These are phyloP conservation scores for Coemansia sp. DNA, from an alignment of 192 early-diverging fungal species.

Conservation along the genomic window DNA sequence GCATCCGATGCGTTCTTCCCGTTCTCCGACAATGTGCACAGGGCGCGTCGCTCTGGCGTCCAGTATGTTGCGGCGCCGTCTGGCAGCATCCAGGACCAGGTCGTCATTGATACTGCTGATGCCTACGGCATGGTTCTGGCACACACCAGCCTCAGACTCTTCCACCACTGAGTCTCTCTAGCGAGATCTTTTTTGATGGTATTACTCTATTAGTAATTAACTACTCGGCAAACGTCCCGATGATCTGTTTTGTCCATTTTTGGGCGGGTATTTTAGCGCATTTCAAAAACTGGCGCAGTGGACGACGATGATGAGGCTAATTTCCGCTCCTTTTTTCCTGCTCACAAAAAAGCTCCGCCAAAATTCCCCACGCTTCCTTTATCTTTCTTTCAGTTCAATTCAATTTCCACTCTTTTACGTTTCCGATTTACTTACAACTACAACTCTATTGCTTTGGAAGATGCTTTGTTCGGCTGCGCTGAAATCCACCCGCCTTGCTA, in stretches of 20 bases:
- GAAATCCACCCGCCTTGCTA: constrained; percentile 31
- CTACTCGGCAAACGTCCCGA: too few relatives aligned
- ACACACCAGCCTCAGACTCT: constrained; percentile 89
- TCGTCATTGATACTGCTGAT: constrained; percentile 81
- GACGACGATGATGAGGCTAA: too few relatives aligned
- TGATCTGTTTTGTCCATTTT: too few relatives aligned
- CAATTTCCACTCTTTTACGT: not conserved
- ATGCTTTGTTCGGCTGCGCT: constrained; percentile 47
- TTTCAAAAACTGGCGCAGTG: too few relatives aligned
- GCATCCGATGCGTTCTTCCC: constrained; percentile 99
- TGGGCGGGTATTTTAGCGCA: too few relatives aligned
- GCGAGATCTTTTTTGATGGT: too few relatives aligned
- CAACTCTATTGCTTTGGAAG: constrained; percentile 6
- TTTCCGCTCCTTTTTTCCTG: too few relatives aligned
- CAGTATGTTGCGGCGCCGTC: constrained; percentile 86
- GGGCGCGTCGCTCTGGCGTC: constrained; percentile 82
- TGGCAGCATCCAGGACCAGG: constrained; percentile 87
- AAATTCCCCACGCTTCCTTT: not conserved
- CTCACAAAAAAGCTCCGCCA: too few relatives aligned
- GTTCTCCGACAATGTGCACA: constrained; percentile 92
- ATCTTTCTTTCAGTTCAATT: constrained; percentile 4
- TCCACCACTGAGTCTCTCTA: constrained; percentile 91
- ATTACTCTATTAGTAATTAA: too few relatives aligned
- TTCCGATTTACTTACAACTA: not conserved
- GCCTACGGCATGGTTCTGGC: constrained; percentile 77